Conservation (phyloP, 805 yeast species). For the Candida vaughaniae region DNA sequence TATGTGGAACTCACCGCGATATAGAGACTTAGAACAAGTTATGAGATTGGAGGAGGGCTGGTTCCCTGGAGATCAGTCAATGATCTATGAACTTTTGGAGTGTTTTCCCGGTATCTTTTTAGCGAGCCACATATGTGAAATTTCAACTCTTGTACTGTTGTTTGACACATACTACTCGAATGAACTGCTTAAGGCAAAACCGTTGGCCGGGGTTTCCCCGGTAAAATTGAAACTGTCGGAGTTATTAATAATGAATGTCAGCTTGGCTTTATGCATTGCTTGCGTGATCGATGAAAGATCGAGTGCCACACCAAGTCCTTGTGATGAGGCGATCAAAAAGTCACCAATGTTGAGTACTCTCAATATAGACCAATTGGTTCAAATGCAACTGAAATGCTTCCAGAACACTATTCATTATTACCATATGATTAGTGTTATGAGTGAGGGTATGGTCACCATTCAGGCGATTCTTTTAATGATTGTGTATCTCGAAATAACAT, state of each 20-base stretch:
- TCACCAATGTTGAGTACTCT: neutral
- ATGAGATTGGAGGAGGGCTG: conserved; percentile 9
- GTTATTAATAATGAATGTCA: conserved; percentile 31
- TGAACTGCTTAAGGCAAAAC: neutral
- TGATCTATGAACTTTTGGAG: conserved; percentile 27
- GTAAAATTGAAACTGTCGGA: conserved; percentile 30
- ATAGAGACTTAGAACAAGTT: conserved; percentile 8
- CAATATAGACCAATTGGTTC: conserved; percentile 15
- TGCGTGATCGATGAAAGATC: conserved; percentile 18
- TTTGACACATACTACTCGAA: conserved; percentile 24
- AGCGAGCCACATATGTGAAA: conserved; percentile 21
- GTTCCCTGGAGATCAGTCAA: conserved; percentile 20
- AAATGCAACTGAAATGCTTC: conserved; percentile 20
- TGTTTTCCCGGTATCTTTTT: conserved; percentile 22
- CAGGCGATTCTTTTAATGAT: conserved; percentile 53
- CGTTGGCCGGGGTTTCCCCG: neutral
- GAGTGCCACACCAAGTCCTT: neutral
- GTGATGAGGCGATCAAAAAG: neutral
- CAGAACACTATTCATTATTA: conserved; percentile 48
- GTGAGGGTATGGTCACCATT: conserved; percentile 52
- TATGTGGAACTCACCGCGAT: conserved; percentile 12
- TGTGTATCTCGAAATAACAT: conserved; percentile 31
- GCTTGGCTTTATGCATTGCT: conserved; percentile 24
- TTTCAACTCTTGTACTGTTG: conserved; percentile 16
- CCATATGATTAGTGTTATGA: conserved; percentile 46